Evolutionary conservation across 371 early-diverging fungal genomes (phyloP), one percentile per base, ranked within the genome.

Genomic region (Mortierella sp.): DNA sequence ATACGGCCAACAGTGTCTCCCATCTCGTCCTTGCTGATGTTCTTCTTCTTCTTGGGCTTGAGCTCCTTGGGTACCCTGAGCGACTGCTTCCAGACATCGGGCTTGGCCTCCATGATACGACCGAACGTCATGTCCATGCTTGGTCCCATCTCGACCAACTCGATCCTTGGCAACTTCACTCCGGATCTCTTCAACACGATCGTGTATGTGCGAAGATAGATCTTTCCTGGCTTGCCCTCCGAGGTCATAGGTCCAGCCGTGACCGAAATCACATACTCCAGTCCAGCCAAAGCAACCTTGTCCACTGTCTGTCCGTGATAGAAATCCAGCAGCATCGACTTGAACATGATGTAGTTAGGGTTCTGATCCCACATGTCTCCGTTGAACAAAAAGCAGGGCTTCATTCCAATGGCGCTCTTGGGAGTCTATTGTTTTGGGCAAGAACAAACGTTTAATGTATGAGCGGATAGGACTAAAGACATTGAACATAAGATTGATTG

Each of bases 81-180:
- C 7, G 99, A 94, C 57, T 84, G 78, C 81, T 93, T 95, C 92
- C 92, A 90, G 51, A 93, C 80, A 12, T 97, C 96, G 37, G 85
- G 72, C 62, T 89, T 87, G 44, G 97, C 93, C 26, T 88, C 80
- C 50, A 84, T 81, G 32, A 86, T 85, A 55, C 99, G 87, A 51
- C 97, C 86, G 34, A 97, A 67, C 3, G 79, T 85, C 60, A 97
- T 86, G 65, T 97, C 96, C 60, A 95, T 78, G 37, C 86, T 75
- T 4, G 99, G 99, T 4, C 98, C 99, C 94, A 97, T 96, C 67
- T 97, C 95, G 64, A 88, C 87, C 30, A 98, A 78, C 82, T 98
- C 97, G 15, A 97, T 91, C 47, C 95, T 84, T 14, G 99, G 99
- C 60, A 93, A 81, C 72, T 90, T 87, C 42, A 84, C 79, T 23